Evolutionary conservation across 805 yeast genomes (phyloP), one percentile per base, ranked within the genome.

Genomic region (Isabelozyma heimii): DNA sequence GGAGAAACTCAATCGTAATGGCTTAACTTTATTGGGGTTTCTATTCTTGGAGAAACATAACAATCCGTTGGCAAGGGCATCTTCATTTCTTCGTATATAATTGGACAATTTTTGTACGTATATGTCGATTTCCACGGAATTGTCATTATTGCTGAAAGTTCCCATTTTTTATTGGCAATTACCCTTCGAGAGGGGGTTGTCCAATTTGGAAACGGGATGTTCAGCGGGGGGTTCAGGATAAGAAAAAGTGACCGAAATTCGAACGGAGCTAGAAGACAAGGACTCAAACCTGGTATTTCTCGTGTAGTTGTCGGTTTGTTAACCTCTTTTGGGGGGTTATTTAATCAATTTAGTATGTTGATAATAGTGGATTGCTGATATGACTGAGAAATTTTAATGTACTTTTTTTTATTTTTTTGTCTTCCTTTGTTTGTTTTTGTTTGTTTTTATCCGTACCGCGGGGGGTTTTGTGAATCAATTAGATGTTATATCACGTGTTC

Each of bases 31-130:
- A 16, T 49, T 40, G 27, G 60, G 46, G 44, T 41, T 54, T 42
- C 59, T 53, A 38, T 54, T 61, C 53, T 78, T 80, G 55, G 79
- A 76, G 58, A 79, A 81, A 15, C 82, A 80, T 33, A 80, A 65
- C 28, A 81, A 66, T 1, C 85, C 85, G 55, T 82, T 81, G 14
- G 85, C 85, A 26, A 82, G 67, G 33, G 80, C 83, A 43, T 79
- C 75, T 55, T 82, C 86, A 56, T 82, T 83, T 12, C 81, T 65
- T 47, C 79, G 72, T 37, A 82, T 75, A 54, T 81, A 81, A 3
- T 77, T 64, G 27, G 85, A 76, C 30, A 82, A 65, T 50, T 80
- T 72, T 55, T 78, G 83, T 37, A 80, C 70, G 58, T 81, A 82
- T 14, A 77, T 77, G 56, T 82, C 84, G 28, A 86, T 85, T 51